phyloP scores from a whole-genome alignment of 306 rosid species.

The Cicer arietinum region DNA sequence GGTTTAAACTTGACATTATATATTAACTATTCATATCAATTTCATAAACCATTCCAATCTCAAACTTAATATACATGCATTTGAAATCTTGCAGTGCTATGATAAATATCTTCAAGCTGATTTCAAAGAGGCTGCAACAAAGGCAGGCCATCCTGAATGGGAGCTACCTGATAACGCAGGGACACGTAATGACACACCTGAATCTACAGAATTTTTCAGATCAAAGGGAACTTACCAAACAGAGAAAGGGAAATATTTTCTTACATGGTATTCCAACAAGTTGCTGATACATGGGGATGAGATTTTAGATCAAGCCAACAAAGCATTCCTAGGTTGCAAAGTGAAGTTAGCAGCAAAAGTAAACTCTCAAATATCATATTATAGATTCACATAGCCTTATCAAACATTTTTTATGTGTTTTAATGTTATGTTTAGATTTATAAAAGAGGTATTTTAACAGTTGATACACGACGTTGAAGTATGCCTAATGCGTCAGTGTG shows the following conservation, averaged over 20 bases:
- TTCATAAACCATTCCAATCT: not conserved
- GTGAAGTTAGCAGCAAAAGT: conserved; percentile 89
- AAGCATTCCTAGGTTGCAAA: conserved; percentile 71
- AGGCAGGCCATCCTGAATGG: conserved; percentile 85
- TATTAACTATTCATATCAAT: not conserved
- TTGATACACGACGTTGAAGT: too few relatives aligned
- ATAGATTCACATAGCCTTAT: too few relatives aligned
- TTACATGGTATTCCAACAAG: conserved; percentile 89
- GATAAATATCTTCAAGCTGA: conserved; percentile 82
- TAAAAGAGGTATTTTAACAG: too few relatives aligned
- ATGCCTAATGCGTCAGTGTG: too few relatives aligned
- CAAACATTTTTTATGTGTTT: too few relatives aligned
- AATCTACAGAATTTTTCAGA: conserved; percentile 73
- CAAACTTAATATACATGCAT: conserved; percentile 9
- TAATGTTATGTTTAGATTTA: too few relatives aligned
- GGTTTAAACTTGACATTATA: not conserved
- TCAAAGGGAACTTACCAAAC: conserved; percentile 70
- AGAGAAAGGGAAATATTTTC: conserved; percentile 75
- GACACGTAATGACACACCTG: conserved; percentile 67
- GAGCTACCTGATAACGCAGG: conserved; percentile 85
- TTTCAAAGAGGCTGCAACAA: conserved; percentile 67
- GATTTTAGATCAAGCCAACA: conserved; percentile 86
- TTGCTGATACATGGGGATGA: conserved; percentile 81
- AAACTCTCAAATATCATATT: conserved; percentile 24
- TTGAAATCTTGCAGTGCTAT: conserved; percentile 65